These are phyloP conservation scores for Backusella tarrabulga DNA, from an alignment of 192 early-diverging fungal species.

Conservation along the genomic window DNA sequence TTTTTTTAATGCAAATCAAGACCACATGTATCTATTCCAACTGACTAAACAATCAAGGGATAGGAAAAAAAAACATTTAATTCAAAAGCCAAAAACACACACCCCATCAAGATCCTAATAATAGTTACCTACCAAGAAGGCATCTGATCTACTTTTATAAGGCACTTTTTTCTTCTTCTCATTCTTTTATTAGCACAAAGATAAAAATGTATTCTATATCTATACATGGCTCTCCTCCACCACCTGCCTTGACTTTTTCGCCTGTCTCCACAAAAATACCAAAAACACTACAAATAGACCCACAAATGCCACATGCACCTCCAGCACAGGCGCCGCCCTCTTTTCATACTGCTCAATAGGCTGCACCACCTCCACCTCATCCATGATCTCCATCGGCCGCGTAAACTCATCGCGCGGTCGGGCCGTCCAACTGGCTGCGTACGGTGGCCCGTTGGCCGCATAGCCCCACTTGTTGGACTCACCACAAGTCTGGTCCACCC, in stretches of 20 bases:
- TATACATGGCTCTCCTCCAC: not conserved
- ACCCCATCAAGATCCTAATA: no score
- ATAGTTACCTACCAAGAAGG: no score
- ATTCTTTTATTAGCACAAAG: no score
- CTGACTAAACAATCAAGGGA: no score
- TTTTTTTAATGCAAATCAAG: no score
- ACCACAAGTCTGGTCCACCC: constrained; percentile 4
- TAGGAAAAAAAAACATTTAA: no score
- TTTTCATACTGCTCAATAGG: not conserved
- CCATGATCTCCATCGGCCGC: not conserved
- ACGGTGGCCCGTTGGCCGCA: not conserved
- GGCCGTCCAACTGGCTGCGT: not conserved
- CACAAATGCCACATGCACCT: not conserved
- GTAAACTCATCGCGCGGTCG: constrained; percentile 1
- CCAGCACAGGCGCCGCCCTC: not conserved
- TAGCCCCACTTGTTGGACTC: constrained; percentile 10
- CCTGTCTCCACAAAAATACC: not conserved
- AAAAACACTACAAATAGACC: not conserved
- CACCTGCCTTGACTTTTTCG: not conserved
- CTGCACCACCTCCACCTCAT: not conserved
- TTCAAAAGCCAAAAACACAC: no score
- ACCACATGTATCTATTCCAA: no score
- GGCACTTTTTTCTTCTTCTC: no score
- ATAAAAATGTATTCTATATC: no score
- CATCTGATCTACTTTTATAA: no score